Evolutionary conservation across 768 basidiomycete species (phyloP), one percentile per base, ranked within the genome.

Genomic region (Saitozyma sp.): DNA sequence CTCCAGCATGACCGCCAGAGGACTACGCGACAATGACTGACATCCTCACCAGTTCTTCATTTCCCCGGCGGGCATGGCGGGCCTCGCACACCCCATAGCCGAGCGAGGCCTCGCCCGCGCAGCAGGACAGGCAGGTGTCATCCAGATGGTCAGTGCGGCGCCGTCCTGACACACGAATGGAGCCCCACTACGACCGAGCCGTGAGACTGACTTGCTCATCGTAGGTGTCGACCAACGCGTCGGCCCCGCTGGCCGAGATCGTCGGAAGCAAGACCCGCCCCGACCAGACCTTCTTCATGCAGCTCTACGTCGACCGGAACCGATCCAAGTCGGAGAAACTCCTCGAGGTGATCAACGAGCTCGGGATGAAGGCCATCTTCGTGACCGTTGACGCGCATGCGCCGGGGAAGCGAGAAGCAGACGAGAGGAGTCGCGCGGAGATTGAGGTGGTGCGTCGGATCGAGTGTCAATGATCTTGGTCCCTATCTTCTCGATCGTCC

Each of bases 61-160:
- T 56, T 74, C 74, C 0, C 81, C 82, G 0, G 77, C 80, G 2
- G 81, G 80, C 1, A 81, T 81, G 79, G 80, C 80, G 0, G 75
- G 75, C 6, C 69, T 82, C 9, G 76, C 75, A 19, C 79, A 81
- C 67, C 78, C 80, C 0, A 65, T 77, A 6, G 81, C 79, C 13
- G 81, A 82, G 62, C 63, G 70, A 17, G 60, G 73, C 8, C 56
- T 81, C 6, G 74, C 78, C 45, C 68, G 73, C 56, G 79, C 59
- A 0, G 79, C 80, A 1, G 77, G 74, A 0, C 37, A 62, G 8
- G 62, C 72, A 14, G 71, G 74, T 37, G 69, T 80, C 42, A 68
- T 69, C 19, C 65, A 73, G 43, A 68, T 79, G 73, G 73, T 80
- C 19, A 52, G 73, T 67, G 17, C 3, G 29, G 13, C 19, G 6